Evolutionary conservation across 1,139 yeast genomes (phyloP), one percentile per base, ranked within the genome.

Genomic region (Pichia sp.): DNA sequence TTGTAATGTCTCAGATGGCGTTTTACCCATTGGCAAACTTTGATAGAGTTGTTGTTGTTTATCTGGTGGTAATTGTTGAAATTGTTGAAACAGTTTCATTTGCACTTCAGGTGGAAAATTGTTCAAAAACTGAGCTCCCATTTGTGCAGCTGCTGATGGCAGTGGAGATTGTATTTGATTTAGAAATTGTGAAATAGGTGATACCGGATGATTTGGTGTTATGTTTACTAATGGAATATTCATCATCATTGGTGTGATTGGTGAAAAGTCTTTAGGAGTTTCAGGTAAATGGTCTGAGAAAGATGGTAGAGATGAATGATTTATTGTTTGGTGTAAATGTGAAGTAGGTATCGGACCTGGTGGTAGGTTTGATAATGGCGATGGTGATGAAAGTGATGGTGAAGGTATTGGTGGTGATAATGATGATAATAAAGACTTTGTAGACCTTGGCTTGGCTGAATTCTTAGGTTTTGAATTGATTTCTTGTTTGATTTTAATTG

Each of bases 31-130:
- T 6, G 50, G 50, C 46, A 61, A 53, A 45, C 52, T 47, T 43
- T 47, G 57, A 22, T 51, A 54, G 4, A 51, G 47, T 34, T 54
- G 53, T 57, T 45, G 67, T 49, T 46, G 58, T 35, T 50, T 53
- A 18, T 52, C 53, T 2, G 24, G 46, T 1, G 53, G 55, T 18
- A 47, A 22, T 15, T 51, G 47, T 25, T 50, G 48, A 37, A 46
- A 52, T 32, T 52, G 53, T 27, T 50, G 53, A 16, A 53, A 46
- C 3, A 53, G 40, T 30, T 53, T 52, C 2, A 49, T 38, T 36
- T 50, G 52, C 23, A 51, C 36, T 7, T 54, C 56, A 6, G 53
- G 53, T 12, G 56, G 51, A 24, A 53, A 49, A 27, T 44, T 53
- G 22, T 50, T 52, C n/a, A 53, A 35, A 22, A 51, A 43, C 16